Conservation (phyloP, 306 rosid genomes). For the Oemleria cerasiformis region DNA sequence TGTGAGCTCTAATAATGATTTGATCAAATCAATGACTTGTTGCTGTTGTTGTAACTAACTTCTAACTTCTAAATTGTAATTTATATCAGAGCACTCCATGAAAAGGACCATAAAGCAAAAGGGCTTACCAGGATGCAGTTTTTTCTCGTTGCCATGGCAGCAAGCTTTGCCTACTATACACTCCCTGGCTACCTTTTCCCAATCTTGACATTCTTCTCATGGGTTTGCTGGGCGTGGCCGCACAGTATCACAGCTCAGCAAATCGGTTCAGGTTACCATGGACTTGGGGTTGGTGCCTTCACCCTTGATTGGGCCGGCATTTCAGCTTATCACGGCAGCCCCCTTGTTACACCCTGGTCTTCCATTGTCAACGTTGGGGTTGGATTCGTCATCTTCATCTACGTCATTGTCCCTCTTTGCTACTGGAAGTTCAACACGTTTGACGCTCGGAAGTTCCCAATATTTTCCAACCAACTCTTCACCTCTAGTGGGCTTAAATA, state of each 20-base stretch:
- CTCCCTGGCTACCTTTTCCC: conserved; percentile 86
- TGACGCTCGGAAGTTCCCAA: conserved; percentile 91
- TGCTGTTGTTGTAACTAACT: conserved; percentile 2
- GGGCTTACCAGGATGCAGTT: conserved; percentile 78
- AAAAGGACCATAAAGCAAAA: conserved; percentile 56
- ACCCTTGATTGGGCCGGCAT: conserved; percentile 98
- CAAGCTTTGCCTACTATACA: conserved; percentile 78
- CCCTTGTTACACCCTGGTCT: conserved; percentile 85
- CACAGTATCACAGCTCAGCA: conserved; percentile 90
- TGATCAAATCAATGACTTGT: conserved; percentile 12
- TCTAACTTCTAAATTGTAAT: background rate
- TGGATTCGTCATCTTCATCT: conserved; percentile 90
- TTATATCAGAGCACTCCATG: conserved; percentile 86
- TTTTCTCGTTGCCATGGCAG: conserved; percentile 67
- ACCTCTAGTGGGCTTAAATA: conserved; percentile 60
- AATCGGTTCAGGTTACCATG: conserved; percentile 81
- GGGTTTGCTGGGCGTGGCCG: conserved; percentile 99
- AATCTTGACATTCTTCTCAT: conserved; percentile 85
- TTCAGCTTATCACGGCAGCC: conserved; percentile 96
- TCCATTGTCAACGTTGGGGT: conserved; percentile 85
- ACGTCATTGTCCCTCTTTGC: conserved; percentile 79
- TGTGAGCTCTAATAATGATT: conserved; percentile 10
- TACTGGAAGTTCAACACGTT: conserved; percentile 95
- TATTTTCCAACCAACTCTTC: conserved; percentile 82
- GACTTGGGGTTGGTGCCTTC: conserved; percentile 92